Conservation (phyloP, 768 basidiomycete genomes). For the Russula dissimulans region DNA sequence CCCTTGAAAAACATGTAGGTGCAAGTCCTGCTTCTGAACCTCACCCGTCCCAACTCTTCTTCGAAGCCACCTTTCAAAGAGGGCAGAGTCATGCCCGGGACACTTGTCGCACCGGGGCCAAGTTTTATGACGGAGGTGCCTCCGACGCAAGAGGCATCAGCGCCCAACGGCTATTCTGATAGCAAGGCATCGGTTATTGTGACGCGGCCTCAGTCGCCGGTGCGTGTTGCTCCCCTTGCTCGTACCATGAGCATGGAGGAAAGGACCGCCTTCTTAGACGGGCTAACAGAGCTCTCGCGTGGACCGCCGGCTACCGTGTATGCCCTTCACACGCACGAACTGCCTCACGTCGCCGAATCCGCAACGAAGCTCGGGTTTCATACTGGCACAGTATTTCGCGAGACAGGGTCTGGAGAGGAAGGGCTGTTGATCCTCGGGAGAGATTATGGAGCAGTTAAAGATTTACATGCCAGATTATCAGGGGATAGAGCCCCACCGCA, state of each 20-base stretch:
- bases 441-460: conserved; percentile 12
- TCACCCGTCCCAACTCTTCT: neutral
- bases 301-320: conserved; percentile 17
- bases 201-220: neutral
- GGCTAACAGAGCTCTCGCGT: conserved; percentile 12
- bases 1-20: neutral
- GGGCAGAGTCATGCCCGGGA: conserved; percentile 19
- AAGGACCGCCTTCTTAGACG: conserved; percentile 14
- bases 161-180: neutral
- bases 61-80: conserved; percentile 2
- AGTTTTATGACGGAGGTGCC: conserved; percentile 9
- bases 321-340: conserved; percentile 7
- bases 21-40: neutral
- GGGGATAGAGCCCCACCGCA: neutral
- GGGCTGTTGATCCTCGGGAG: conserved; percentile 18
- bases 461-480: conserved; percentile 7
- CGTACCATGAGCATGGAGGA: conserved; percentile 19
- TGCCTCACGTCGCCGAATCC: conserved; percentile 9
- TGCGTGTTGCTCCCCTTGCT: neutral
- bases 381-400: conserved; percentile 7
- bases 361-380: conserved; percentile 15
- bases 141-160: neutral
- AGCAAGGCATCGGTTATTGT: neutral
- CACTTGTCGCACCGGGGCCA: conserved; percentile 7
- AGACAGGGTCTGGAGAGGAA: conserved; percentile 1